phyloP scores from a whole-genome alignment of 139 green algal genomes.

The Coccomyxa sp. region DNA sequence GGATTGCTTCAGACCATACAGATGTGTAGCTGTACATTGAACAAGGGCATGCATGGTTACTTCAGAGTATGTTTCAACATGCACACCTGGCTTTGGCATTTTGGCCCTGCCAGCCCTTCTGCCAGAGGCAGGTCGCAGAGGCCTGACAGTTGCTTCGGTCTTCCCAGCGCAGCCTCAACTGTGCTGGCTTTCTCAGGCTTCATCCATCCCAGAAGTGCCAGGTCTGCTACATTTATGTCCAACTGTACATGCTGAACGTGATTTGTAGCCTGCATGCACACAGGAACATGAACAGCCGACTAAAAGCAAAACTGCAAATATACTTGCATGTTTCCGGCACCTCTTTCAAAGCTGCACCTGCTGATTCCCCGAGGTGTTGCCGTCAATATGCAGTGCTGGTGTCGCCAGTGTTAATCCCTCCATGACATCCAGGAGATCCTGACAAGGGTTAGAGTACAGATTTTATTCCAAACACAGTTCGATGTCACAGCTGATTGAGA shows the following conservation, averaged over 20 bases:
- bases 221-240: slow-evolving; percentile 1
- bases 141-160: neutral
- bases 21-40: neutral
- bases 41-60: neutral
- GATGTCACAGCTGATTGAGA: neutral
- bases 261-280: neutral
- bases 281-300: too few species aligned
- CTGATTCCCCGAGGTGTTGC: too few species aligned
- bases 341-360: too few species aligned
- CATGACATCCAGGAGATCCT: neutral
- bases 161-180: neutral
- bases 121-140: neutral
- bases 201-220: slow-evolving; percentile 11
- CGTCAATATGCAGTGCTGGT: too few species aligned
- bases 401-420: neutral
- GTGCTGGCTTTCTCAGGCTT: neutral
- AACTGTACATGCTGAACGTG: neutral
- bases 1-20: neutral
- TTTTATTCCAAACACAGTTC: neutral
- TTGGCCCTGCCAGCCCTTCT: too few species aligned
- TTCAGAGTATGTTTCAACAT: neutral
- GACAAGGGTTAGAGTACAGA: neutral
- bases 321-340: too few species aligned
- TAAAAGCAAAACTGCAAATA: too few species aligned
- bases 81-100: neutral